Base-by-base conservation (phyloP, 2,329 filamentous ascomycete species). In the Colletotrichum sp. region DNA sequence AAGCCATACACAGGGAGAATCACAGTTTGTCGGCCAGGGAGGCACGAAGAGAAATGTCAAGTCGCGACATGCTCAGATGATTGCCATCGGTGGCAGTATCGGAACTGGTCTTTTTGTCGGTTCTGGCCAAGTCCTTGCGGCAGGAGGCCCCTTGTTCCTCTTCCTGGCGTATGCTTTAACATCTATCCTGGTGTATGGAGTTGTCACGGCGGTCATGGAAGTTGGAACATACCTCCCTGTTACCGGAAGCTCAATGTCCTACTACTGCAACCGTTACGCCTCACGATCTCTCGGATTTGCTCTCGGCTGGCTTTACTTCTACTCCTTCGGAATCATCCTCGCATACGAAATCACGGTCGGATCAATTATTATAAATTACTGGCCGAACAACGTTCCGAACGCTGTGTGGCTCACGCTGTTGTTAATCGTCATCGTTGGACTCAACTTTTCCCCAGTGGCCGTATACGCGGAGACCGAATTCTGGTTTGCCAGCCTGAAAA, bases 391-490 rank as follows among this genome's bases (percentile, higher is more conserved):
- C 7, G 71, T 78, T 9, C 67, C 67, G 9, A 48, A 69, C 7
- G 78, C 76, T 8, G 77, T 78, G 15, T 79, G 76, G 76, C 74
- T 80, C 8, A 76, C 77, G 15, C 66, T 80, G 8, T 67, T 77
- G 30, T 43, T 80, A 9, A 52, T 78, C 6, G 63, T 80, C 24
- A 74, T 79, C 21, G 55, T 57, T 24, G 75, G 65, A 18, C 74
- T 80, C 4, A 79, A 77, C 68, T 48, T 77, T 28, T 70, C 71
- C 3, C 74, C 74, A 1, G 75, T 77, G 8, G 43, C 21, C 34
- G 52, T 72, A 6, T 92, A 91, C 78, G 90, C 89, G 30, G 89
- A 92, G 83, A 83, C 91, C 16, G 89, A 91, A 78, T 91, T 91
- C 77, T 91, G 88, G 89, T 83, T 91, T 18, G 88, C 88, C 77